These are phyloP conservation scores for Termitomyces titanicus DNA, from an alignment of 768 basidiomycete species.

Conservation along the genomic window DNA sequence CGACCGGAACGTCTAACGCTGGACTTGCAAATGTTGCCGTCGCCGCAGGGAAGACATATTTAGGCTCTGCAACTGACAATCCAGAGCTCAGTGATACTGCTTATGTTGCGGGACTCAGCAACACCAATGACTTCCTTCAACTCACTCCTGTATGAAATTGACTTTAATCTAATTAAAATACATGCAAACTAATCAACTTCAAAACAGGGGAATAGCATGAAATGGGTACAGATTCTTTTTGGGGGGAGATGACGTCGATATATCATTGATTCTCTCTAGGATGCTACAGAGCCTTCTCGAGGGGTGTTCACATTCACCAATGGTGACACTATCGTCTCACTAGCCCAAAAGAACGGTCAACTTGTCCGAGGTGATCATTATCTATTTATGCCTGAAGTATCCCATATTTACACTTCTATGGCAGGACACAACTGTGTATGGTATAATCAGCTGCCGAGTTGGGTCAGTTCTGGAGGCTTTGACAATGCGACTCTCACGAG, in stretches of 20 bases:
- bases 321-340: slow-evolving; percentile 40
- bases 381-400: not conserved
- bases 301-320: slow-evolving; percentile 43
- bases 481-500: slow-evolving; percentile 36
- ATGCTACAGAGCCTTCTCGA: slow-evolving; percentile 47
- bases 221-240: slow-evolving; percentile 40
- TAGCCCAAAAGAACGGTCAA: slow-evolving; percentile 44
- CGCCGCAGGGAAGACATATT: slow-evolving; percentile 44
- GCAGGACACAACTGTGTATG: slow-evolving; percentile 47
- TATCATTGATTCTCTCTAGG: slow-evolving; percentile 24
- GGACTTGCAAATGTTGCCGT: slow-evolving; percentile 48
- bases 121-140: slow-evolving; percentile 39
- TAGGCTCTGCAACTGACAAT: slow-evolving; percentile 50
- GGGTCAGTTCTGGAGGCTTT: slow-evolving; percentile 43
- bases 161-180: not conserved
- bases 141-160: slow-evolving; percentile 37
- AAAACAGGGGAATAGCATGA: slow-evolving; percentile 46
- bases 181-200: not conserved
- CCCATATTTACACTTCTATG: not conserved
- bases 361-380: slow-evolving; percentile 35
- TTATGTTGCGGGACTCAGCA: slow-evolving; percentile 36
- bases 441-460: slow-evolving; percentile 50
- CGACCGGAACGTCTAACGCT: slow-evolving; percentile 18
- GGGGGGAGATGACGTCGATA: not conserved
- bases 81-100: slow-evolving; percentile 39